Base-by-base conservation (phyloP, 306 rosid genomes). In the Vigna reflexopilosa region DNA sequence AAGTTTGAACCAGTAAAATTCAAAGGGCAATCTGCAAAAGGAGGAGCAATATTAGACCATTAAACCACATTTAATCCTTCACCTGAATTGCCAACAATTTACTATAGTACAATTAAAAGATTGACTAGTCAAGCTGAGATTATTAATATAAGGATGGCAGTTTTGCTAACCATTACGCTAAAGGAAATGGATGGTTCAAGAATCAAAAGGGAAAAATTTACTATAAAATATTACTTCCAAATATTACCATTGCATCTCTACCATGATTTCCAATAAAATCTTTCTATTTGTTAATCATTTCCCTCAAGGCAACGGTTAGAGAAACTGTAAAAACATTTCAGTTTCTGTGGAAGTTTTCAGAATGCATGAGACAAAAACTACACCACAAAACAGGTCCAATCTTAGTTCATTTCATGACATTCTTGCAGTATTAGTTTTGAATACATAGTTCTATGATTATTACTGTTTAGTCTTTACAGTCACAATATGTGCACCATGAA, bases 21-120 rank as follows among this genome's bases (percentile, higher is more conserved):
- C 83, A 95, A 91, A 70, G 99, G 98, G 83, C 99, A 95, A 64
- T 85, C 99, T 95, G 97, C 91, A 86, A 83, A 79, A 76, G 63
- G 24, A 58, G 79, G 58, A 62, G 36, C 59, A 76, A 68, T 79
- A 77, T 76, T 62, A 75, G 82, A 44, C 9, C 72, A 65, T 44
- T 50, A 75, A 55, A 71, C 64, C 59, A 36, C 85, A 72, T 58
- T 45, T 47, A 63, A 81, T 38, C 62, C 7, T 32, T 48, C 52
- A 42, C 49, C 61, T 62, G 62, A 48, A 62, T 32, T 51, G 65
- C n/a, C 65, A 74, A 62, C 55, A 69, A 16, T 50, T 40, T 59
- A 67, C 57, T 51, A 59, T 8, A 67, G 24, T 17, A 50, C 40
- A 59, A 59, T 45, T 56, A 7, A 12, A 55, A 70, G 79, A 55